Percentiles rank a stretch among this genome's conserved stretches.
phyloP scores from a whole-genome alignment of 805 yeast genomes.

The Metschnikowia sp. region DNA sequence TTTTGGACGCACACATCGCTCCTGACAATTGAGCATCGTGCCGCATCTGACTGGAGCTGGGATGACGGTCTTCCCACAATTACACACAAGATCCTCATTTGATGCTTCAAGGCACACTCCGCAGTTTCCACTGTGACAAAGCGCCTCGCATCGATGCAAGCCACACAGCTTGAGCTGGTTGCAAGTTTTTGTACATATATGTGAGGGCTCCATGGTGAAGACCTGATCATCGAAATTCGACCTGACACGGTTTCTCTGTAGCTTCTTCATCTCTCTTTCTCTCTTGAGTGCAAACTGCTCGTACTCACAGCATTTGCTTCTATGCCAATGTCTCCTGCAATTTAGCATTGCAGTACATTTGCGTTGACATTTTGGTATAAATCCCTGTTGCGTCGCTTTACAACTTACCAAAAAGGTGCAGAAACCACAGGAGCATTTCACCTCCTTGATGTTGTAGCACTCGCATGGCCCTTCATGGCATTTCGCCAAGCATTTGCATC shows the following conservation, averaged over 20 bases:
- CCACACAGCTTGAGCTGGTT: constrained; percentile 59
- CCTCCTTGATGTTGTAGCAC: constrained; percentile 53
- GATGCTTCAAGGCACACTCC: constrained; percentile 76
- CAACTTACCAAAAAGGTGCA: constrained; percentile 63
- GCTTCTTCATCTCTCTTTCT: constrained; percentile 51
- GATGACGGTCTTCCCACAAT: constrained; percentile 75
- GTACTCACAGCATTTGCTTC: constrained; percentile 62
- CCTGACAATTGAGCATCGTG: constrained; percentile 56
- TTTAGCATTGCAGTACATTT: constrained; percentile 73
- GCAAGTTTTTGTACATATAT: constrained; percentile 69
- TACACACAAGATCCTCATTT: constrained; percentile 73
- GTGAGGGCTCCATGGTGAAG: constrained; percentile 65
- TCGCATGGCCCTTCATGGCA: constrained; percentile 80
- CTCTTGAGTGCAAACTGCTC: constrained; percentile 59
- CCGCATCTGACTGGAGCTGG: constrained; percentile 88
- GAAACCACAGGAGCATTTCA: constrained; percentile 62
- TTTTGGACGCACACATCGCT: constrained; percentile 57
- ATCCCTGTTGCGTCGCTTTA: constrained; percentile 47
- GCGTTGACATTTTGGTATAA: constrained; percentile 58
- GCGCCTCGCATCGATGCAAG: constrained; percentile 59
- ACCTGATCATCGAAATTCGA: constrained; percentile 45
- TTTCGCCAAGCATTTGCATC: constrained; percentile 61
- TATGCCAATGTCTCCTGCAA: constrained; percentile 80
- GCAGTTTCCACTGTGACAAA: constrained; percentile 80
- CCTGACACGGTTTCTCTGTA: constrained; percentile 43